A percentile compares a stretch with the other conserved stretches of the same genome.
Evolutionary conservation across 345 rosid species (phyloP).

Genomic region (Salix suchowensis): DNA sequence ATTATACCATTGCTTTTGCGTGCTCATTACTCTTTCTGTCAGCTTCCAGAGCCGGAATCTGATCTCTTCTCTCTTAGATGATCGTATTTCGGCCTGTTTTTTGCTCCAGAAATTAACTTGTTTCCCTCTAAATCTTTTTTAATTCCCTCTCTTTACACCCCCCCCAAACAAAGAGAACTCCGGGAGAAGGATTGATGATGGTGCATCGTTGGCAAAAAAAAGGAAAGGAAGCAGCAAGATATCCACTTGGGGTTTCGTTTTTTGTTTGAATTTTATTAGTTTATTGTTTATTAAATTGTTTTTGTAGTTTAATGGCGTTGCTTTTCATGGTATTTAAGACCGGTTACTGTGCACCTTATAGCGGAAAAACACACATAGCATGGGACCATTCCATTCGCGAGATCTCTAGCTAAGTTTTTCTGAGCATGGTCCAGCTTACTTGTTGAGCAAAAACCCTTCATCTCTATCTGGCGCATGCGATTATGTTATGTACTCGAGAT

Average conservation of each 20-base stretch:
- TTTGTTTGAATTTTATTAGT: slow-evolving; percentile 10
- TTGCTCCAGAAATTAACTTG: slow-evolving; percentile 19
- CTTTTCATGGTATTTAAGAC: slow-evolving; percentile 36
- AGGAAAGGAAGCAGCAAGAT: neutral
- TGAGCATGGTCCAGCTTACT: neutral
- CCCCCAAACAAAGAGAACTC: neutral
- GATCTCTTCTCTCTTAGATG: slow-evolving; percentile 13
- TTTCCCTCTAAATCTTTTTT: neutral
- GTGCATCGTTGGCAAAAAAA: neutral
- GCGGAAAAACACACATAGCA: slow-evolving; percentile 19
- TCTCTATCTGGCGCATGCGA: slow-evolving; percentile 28
- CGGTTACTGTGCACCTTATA: slow-evolving; percentile 31
- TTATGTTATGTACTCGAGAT: neutral
- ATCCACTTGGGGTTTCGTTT: neutral
- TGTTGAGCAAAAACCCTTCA: neutral
- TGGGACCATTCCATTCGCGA: slow-evolving; percentile 48
- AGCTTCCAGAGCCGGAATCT: slow-evolving; percentile 54
- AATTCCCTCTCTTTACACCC: neutral
- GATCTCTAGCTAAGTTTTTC: slow-evolving; percentile 14
- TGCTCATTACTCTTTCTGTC: slow-evolving; percentile 98
- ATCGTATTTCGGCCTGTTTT: slow-evolving; percentile 16
- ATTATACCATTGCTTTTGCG: slow-evolving; percentile 71
- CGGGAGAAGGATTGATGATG: neutral
- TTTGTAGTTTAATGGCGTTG: slow-evolving; percentile 40
- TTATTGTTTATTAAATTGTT: slow-evolving; percentile 16